These are phyloP conservation scores for Eucalyptus dawsonii DNA, from an alignment of 345 rosid genomes.

Conservation along the genomic window DNA sequence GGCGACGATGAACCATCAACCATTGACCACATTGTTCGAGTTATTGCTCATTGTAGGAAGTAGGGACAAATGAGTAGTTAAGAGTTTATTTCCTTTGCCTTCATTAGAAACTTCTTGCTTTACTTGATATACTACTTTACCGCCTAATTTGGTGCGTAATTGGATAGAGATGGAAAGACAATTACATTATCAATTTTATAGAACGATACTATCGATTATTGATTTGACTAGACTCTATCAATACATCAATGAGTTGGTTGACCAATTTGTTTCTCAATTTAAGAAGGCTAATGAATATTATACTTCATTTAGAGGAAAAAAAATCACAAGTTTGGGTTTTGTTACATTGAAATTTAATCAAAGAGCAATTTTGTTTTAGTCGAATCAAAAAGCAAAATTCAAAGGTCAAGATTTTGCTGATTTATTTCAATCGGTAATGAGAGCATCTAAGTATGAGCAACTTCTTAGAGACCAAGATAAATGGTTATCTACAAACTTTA, in stretches of 20 bases:
- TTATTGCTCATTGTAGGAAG: background rate
- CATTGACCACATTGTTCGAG: background rate
- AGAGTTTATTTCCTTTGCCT: background rate
- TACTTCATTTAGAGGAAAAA: background rate
- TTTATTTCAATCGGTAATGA: too few relatives aligned
- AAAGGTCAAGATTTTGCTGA: background rate
- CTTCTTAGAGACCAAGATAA: background rate
- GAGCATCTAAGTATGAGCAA: background rate
- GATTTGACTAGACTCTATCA: background rate
- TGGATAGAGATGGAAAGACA: background rate
- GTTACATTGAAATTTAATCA: background rate
- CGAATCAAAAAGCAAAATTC: background rate
- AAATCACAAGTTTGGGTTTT: background rate
- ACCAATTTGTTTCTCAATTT: background rate
- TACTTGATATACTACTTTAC: too few relatives aligned
- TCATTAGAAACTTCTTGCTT: background rate
- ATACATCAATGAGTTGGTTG: background rate
- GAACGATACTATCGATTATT: background rate
- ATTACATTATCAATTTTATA: background rate
- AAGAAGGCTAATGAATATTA: background rate
- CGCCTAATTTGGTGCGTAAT: background rate
- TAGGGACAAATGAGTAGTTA: background rate
- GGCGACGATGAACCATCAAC: background rate
- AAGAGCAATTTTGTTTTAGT: background rate
- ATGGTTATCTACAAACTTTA: background rate